Evolutionary conservation across 129 eudicot genomes (phyloP).

Genomic region (carrot (Daucus carota)): DH1_v3.0 NC_030388.2:30739501-30740000

Average conservation of each 20-base stretch:
- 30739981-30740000: conserved; percentile 75
- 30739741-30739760: conserved; percentile 46
- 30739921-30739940: conserved; percentile 2
- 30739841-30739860: conserved; percentile 61
- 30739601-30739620: not conserved
- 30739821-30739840: conserved; percentile 48
- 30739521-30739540: not conserved
- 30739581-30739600: not conserved
- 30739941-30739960: conserved; percentile 68
- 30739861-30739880: conserved; percentile 82
- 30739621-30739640: not conserved
- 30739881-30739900: not conserved
- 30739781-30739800: conserved; percentile 72
- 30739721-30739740: conserved; percentile 44
- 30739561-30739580: not conserved
- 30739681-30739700: conserved; percentile 75
- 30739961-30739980: conserved; percentile 69
- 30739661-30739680: conserved; percentile 45
- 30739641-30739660: not conserved
- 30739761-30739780: conserved; percentile 49
- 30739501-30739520: not conserved
- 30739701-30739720: conserved; percentile 52
- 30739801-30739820: conserved; percentile 78
- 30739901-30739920: not conserved
- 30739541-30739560: not conserved